Base-by-base conservation (phyloP, 2,329 filamentous ascomycete species). In the Phaeosphaeriaceae sp. region DNA sequence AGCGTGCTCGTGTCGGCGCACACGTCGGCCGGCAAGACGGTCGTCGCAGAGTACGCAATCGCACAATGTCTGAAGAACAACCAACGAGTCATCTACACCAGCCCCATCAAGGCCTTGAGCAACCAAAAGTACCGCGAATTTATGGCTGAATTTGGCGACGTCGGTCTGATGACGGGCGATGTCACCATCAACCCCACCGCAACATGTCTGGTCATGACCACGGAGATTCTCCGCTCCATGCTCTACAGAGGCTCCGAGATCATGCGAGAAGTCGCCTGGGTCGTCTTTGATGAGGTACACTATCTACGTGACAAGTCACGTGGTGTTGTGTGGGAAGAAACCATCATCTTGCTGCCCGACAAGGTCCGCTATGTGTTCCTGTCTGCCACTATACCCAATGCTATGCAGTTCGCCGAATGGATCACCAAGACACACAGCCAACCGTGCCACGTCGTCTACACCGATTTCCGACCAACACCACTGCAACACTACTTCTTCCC, bases 41-140 rank as follows among this genome's bases (percentile, higher is more conserved):
- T 99, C 8, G 94, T 98, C 47, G 95, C 95, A 63, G 95, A 99
- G 79, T 99, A 99, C 76, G 96, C 95, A 21, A 96, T 99, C 76
- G 95, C 96, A 17, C 95, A 99, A 73, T 97, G 95, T 78, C 84
- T 99, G 77, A 96, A 95, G 84, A 92, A 93, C 77, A 98, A 98
- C 80, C 95, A 99, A 82, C 88, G 95, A 76, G 94, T 99, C 71
- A 99, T 99, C 78, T 99, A 99, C 81, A 99, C 95, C 9, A 97
- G 94, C 85, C 95, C 95, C 1, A 99, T 99, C 84, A 99, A 99
- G 81, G 95, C 95, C 11, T 83, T 99, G 70, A 98, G 94, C 80
- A 99, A 99, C 80, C 95, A 99, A 76, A 99, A 99, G 77, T 99
- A 97, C 78, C 87, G 95, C 83, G 95, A 99, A 76, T 99, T 99